These are phyloP conservation scores for Rubus parviflorus DNA, from an alignment of 306 rosid species.

Conservation along the genomic window DNA sequence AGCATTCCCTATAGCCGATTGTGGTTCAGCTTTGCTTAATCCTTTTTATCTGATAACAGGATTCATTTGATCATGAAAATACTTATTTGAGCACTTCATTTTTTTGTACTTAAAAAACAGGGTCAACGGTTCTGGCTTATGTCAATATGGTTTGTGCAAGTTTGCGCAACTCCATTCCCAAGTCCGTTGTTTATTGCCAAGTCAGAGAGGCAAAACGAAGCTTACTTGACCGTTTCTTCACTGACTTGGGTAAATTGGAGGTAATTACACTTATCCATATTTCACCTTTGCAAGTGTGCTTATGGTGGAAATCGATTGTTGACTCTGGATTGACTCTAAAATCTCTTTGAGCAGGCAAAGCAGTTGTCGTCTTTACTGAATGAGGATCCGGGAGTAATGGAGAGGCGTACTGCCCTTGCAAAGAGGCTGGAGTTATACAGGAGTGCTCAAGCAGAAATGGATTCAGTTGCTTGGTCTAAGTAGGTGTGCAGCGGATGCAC, in stretches of 20 bases:
- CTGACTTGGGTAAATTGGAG: conserved; percentile 81
- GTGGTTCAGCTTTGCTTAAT: neutral
- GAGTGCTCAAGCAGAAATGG: conserved; percentile 86
- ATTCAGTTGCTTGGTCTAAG: conserved; percentile 91
- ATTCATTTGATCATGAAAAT: neutral
- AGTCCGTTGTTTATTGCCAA: conserved; percentile 84
- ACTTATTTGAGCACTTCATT: neutral
- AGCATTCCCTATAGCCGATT: neutral
- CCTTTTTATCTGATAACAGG: neutral
- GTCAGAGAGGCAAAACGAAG: conserved; percentile 89
- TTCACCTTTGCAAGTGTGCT: neutral
- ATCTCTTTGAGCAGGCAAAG: conserved; percentile 51
- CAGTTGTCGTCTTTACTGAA: conserved; percentile 71
- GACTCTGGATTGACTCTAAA: neutral
- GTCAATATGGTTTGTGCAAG: conserved; percentile 80
- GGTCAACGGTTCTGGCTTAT: conserved; percentile 71
- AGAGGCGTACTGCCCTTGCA: conserved; percentile 65
- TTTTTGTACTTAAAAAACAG: conserved; percentile 37
- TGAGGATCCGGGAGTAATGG: conserved; percentile 96
- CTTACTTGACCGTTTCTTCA: conserved; percentile 79
- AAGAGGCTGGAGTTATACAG: conserved; percentile 88
- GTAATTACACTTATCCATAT: conserved; percentile 31
- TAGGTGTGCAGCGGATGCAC: conserved; percentile 31
- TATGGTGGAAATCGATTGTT: neutral
- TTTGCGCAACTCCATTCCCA: conserved; percentile 80